Conservation (phyloP, 1,284 basidiomycete species). For the Crucibulum parvulum region DNA sequence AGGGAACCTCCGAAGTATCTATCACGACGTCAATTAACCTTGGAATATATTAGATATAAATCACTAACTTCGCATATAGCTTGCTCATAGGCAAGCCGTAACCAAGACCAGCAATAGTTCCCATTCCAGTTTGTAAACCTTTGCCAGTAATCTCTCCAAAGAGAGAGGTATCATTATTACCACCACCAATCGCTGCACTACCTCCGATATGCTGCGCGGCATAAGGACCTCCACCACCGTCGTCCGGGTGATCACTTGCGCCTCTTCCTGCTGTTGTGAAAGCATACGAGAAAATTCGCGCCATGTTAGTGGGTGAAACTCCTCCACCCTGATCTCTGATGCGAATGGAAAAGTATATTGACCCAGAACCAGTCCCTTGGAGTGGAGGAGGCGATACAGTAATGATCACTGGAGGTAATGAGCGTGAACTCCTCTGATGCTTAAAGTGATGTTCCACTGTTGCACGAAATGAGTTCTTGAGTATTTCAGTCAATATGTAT, state of each 20-base stretch:
- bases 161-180: constrained; percentile 59
- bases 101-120: constrained; percentile 84
- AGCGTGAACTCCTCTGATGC: constrained; percentile 32
- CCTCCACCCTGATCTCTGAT: constrained; percentile 90
- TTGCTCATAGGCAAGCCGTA: constrained; percentile 89
- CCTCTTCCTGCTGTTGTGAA: constrained; percentile 82
- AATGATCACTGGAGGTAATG: constrained; percentile 71
- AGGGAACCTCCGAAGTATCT: constrained; percentile 84
- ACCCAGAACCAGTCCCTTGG: constrained; percentile 31
- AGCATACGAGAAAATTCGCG: constrained; percentile 87
- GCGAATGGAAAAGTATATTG: constrained; percentile 74
- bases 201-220: constrained; percentile 77
- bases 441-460: constrained; percentile 80
- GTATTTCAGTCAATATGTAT: constrained; percentile 86
- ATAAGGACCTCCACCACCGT: constrained; percentile 68
- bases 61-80: constrained; percentile 71
- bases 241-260: constrained; percentile 48
- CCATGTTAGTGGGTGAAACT: constrained; percentile 76
- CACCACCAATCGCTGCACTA: constrained; percentile 64
- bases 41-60: neutral
- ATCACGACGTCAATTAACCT: neutral
- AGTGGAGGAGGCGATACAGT: constrained; percentile 70
- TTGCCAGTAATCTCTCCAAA: constrained; percentile 81
- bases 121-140: constrained; percentile 73
- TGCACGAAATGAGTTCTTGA: constrained; percentile 91